These are phyloP conservation scores for Cladophialophora immunda DNA, from an alignment of 2,329 filamentous ascomycete genomes.

Conservation along the genomic window DNA sequence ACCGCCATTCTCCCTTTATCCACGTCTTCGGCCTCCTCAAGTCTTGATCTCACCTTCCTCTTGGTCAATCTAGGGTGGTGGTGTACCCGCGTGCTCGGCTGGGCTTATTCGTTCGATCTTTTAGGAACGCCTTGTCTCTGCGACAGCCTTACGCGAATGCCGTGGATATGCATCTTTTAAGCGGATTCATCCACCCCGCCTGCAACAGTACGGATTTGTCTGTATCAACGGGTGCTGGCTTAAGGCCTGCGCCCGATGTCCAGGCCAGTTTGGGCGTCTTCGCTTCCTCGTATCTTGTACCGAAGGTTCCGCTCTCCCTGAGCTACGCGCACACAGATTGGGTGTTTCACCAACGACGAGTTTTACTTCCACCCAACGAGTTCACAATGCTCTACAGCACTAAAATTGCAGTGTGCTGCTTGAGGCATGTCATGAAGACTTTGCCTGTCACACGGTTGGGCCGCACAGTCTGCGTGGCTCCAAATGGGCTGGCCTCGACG, in stretches of 20 bases:
- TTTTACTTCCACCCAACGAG: neutral
- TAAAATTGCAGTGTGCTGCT: neutral
- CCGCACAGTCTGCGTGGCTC: neutral
- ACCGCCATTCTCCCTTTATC: too few species aligned
- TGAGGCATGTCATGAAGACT: neutral
- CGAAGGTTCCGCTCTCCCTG: neutral
- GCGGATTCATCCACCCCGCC: too few species aligned
- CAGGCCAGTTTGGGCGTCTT: neutral
- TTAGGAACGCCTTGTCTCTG: neutral
- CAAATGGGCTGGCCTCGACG: neutral
- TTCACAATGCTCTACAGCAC: neutral
- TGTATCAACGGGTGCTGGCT: neutral
- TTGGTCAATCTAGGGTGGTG: too few species aligned
- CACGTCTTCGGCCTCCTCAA: too few species aligned
- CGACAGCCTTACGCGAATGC: neutral
- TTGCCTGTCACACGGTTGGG: neutral
- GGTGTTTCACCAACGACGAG: neutral
- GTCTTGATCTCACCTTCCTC: too few species aligned
- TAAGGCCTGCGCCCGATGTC: neutral
- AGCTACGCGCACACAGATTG: neutral
- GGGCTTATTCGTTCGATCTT: neutral
- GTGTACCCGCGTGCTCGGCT: too few species aligned
- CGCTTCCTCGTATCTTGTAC: neutral
- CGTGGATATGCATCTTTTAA: neutral
- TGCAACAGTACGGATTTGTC: neutral